phyloP scores from a whole-genome alignment of 2,329 filamentous ascomycete species.

The Phyllosticta paracitricarpa region DNA sequence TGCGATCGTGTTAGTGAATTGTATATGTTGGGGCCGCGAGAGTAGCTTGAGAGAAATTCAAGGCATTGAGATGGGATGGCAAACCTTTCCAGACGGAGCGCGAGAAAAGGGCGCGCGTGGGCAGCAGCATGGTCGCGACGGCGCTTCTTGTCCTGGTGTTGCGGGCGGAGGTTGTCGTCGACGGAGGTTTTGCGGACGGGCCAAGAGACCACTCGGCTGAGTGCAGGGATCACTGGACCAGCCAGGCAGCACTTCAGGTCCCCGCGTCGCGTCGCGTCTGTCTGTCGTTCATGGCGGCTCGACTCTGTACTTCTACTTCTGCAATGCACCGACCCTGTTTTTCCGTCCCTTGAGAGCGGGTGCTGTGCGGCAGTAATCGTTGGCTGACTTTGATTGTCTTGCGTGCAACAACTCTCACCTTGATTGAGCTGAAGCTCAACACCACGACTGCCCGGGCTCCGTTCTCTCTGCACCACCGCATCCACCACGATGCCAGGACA shows the following conservation, averaged over 20 bases:
- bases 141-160: not conserved
- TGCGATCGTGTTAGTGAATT: conserved; percentile 16
- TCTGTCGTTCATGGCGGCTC: not conserved
- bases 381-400: not conserved
- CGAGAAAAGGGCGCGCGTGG: conserved; percentile 49
- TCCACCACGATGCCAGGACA: not conserved
- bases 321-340: not conserved
- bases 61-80: conserved; percentile 11
- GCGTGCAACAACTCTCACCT: not conserved
- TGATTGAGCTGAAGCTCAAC: not conserved
- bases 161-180: not conserved
- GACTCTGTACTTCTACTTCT: not conserved
- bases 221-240: not conserved
- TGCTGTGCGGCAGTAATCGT: not conserved
- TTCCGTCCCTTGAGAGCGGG: not conserved
- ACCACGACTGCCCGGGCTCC: not conserved
- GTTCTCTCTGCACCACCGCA: not conserved
- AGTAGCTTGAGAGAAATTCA: not conserved
- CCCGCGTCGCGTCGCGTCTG: not conserved
- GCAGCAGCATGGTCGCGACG: conserved; percentile 3
- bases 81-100: conserved; percentile 85
- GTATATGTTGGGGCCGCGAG: not conserved
- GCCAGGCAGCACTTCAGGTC: conserved; percentile 3
- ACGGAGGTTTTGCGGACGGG: conserved; percentile 1
- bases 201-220: not conserved